These are phyloP conservation scores for Colletotrichum scovillei DNA, from an alignment of 2,329 filamentous ascomycete genomes.

Conservation along the genomic window DNA sequence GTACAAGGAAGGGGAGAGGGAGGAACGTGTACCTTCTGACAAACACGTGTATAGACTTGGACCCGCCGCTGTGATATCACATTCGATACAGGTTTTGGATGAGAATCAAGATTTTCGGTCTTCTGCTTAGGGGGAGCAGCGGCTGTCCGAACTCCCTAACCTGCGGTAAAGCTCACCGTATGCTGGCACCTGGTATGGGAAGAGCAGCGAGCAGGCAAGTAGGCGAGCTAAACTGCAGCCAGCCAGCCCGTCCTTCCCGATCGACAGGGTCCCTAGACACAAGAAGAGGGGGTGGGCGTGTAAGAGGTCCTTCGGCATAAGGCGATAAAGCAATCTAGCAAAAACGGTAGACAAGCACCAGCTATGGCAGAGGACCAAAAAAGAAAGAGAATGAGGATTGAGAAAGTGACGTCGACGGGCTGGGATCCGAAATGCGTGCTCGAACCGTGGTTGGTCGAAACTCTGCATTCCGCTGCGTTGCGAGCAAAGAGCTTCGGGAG, in stretches of 20 bases:
- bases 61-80: constrained; percentile 35
- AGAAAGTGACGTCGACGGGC: neutral
- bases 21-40: neutral
- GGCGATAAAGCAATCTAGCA: neutral
- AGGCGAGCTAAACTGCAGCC: neutral
- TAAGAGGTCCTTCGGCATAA: neutral
- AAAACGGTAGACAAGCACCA: neutral
- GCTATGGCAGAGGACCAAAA: neutral
- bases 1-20: neutral
- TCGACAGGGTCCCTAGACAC: constrained; percentile 9
- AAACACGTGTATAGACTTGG: neutral
- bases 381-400: too few species aligned
- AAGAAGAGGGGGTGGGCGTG: neutral
- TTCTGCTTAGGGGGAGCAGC: neutral
- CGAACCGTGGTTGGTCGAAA: neutral
- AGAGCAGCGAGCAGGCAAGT: too few species aligned
- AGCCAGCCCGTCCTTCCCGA: neutral
- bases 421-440: neutral
- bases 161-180: too few species aligned
- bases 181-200: too few species aligned
- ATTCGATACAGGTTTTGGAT: constrained; percentile 8
- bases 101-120: neutral
- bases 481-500: neutral
- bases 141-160: constrained; percentile 8
- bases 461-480: neutral